phyloP scores from a whole-genome alignment of 2,329 filamentous ascomycete genomes.

The Cladosporium cucumerinum region DNA sequence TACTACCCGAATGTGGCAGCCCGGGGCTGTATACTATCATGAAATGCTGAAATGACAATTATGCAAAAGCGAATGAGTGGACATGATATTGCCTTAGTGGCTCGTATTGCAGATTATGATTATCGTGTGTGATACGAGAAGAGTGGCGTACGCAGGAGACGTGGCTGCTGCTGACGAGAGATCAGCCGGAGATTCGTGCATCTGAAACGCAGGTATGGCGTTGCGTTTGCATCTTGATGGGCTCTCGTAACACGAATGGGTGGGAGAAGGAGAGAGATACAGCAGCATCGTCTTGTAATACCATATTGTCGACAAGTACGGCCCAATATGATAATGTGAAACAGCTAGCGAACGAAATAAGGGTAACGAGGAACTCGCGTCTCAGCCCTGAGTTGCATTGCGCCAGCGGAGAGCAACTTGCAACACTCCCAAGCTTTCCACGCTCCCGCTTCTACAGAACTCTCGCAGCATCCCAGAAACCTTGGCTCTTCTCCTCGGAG shows the following conservation, averaged over 20 bases:
- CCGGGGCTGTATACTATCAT: constrained; percentile 9
- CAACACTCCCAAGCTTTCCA: background rate
- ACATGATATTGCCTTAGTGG: background rate
- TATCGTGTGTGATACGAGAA: background rate
- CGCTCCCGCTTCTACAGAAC: background rate
- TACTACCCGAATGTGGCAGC: background rate
- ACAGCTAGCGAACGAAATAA: background rate
- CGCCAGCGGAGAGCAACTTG: background rate
- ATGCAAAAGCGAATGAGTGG: background rate
- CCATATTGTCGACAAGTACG: background rate
- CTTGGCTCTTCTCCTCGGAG: background rate
- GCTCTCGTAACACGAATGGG: background rate
- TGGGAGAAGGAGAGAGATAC: background rate
- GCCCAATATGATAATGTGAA: background rate
- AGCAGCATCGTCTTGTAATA: background rate
- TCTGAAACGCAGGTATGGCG: constrained; percentile 9
- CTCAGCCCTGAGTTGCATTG: background rate
- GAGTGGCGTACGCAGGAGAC: constrained; percentile 5
- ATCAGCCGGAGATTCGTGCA: background rate
- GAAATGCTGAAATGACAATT: constrained; percentile 11
- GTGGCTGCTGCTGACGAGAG: constrained; percentile 10
- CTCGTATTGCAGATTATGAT: background rate
- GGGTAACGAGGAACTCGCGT: background rate
- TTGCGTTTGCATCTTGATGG: constrained; percentile 1
- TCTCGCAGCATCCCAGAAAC: background rate